phyloP scores from a whole-genome alignment of 2,329 filamentous ascomycete genomes.

The Magnaporthiopsis incrustans region DNA sequence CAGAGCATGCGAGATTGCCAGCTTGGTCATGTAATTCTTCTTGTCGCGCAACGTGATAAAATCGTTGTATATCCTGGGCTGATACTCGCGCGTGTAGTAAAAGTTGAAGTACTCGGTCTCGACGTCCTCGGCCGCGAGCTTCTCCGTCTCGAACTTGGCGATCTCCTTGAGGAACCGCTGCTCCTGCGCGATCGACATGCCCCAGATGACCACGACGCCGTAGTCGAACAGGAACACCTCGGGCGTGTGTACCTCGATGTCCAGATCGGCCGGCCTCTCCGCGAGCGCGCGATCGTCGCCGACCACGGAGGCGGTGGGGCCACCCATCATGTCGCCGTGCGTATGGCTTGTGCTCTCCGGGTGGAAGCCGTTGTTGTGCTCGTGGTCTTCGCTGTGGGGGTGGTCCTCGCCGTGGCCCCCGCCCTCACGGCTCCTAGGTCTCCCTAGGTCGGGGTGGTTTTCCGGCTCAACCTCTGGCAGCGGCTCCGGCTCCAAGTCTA shows the following conservation, averaged over 20 bases:
- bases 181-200: slow-evolving; percentile 87
- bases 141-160: slow-evolving; percentile 87
- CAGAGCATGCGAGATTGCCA: slow-evolving; percentile 91
- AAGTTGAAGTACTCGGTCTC: slow-evolving; percentile 99
- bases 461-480: not conserved
- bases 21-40: slow-evolving; percentile 95
- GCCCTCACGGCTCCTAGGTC: slow-evolving; percentile 14
- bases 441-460: slow-evolving; percentile 16
- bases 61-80: slow-evolving; percentile 98
- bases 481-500: slow-evolving; percentile 39
- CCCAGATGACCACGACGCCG: slow-evolving; percentile 96
- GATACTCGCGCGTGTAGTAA: slow-evolving; percentile 97
- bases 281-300: slow-evolving; percentile 8
- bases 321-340: slow-evolving; percentile 4
- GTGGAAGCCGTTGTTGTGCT: not conserved
- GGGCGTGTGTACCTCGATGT: slow-evolving; percentile 81
- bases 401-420: slow-evolving; percentile 9
- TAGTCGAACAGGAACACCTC: slow-evolving; percentile 97
- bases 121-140: slow-evolving; percentile 78
- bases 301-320: not conserved
- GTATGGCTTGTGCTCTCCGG: not conserved
- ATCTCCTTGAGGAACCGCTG: slow-evolving; percentile 88
- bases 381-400: slow-evolving; percentile 5
- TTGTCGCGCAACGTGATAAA: slow-evolving; percentile 94
- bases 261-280: slow-evolving; percentile 54